Percentiles rank a stretch among this genome's conserved stretches.
phyloP scores from a whole-genome alignment of 2,329 filamentous ascomycete species.

The Amphichorda felina region DNA sequence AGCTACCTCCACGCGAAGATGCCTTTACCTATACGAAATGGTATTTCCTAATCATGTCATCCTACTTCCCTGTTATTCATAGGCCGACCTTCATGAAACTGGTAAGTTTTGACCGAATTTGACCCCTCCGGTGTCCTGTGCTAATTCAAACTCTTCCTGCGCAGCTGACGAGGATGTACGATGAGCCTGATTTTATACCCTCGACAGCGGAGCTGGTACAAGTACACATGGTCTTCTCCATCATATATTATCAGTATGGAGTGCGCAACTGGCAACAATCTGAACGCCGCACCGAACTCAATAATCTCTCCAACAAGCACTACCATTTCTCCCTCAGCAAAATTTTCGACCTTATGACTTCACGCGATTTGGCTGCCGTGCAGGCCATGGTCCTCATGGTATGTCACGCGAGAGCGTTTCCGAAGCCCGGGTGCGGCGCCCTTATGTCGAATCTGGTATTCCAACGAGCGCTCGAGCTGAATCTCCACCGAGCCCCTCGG shows the following conservation, averaged over 20 bases:
- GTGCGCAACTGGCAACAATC: constrained; percentile 50
- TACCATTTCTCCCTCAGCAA: constrained; percentile 65
- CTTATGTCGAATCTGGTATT: constrained; percentile 55
- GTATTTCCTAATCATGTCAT: constrained; percentile 63
- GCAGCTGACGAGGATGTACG: constrained; percentile 54
- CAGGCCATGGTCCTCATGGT: constrained; percentile 66
- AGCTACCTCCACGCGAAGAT: constrained; percentile 51
- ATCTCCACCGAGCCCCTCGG: constrained; percentile 61
- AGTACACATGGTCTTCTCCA: constrained; percentile 69
- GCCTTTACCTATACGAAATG: constrained; percentile 60
- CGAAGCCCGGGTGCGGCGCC: constrained; percentile 66
- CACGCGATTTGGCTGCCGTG: constrained; percentile 52
- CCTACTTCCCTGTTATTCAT: constrained; percentile 67
- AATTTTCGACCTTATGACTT: constrained; percentile 51
- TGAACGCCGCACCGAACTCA: constrained; percentile 40
- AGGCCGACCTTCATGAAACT: constrained; percentile 59
- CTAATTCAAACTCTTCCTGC: too few relatives aligned
- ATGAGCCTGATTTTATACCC: constrained; percentile 52
- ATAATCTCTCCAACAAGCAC: constrained; percentile 60
- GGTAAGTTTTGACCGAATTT: constrained; percentile 28
- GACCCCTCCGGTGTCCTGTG: too few relatives aligned
- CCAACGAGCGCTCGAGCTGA: constrained; percentile 59
- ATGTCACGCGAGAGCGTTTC: constrained; percentile 62
- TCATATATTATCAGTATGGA: constrained; percentile 69
- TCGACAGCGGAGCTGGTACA: constrained; percentile 54